Evolutionary conservation across 495 filamentous ascomycete species (phyloP).

Genomic region (Tricharina praecox): DNA sequence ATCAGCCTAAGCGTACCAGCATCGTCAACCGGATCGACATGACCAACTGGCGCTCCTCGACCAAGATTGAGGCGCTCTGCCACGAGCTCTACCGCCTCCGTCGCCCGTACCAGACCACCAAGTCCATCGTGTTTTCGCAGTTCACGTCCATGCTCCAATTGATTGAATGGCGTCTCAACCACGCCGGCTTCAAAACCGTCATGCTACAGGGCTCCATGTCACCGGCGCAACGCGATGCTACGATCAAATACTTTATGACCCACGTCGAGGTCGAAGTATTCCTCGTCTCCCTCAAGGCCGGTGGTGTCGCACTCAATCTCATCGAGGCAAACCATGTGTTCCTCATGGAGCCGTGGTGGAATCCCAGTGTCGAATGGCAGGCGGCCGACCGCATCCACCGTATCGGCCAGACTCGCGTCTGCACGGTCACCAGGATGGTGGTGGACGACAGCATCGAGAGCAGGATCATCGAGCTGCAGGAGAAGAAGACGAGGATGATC

Average conservation of each 20-base stretch:
- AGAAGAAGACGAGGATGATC: constrained; percentile 95
- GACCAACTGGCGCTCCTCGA: constrained; percentile 92
- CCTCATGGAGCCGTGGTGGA: constrained; percentile 98
- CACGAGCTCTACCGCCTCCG: constrained; percentile 81
- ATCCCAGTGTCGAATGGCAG: constrained; percentile 94
- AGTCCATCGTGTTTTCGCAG: constrained; percentile 93
- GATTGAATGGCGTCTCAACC: constrained; percentile 86
- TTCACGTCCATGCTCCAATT: constrained; percentile 97
- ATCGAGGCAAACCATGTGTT: constrained; percentile 89
- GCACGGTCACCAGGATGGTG: constrained; percentile 80
- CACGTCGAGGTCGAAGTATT: constrained; percentile 86
- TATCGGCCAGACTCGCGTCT: constrained; percentile 84
- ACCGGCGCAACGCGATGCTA: constrained; percentile 74
- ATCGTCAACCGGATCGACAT: constrained; percentile 97
- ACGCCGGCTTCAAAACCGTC: constrained; percentile 90
- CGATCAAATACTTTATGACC: constrained; percentile 85
- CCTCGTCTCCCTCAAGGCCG: constrained; percentile 84
- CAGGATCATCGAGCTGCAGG: constrained; percentile 82
- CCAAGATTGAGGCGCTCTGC: constrained; percentile 90
- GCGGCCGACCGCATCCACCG: constrained; percentile 91
- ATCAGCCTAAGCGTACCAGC: constrained; percentile 65
- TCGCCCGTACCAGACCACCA: constrained; percentile 76
- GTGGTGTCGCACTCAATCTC: constrained; percentile 85
- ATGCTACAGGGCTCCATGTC: constrained; percentile 96
- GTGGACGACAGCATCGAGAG: constrained; percentile 94